Conservation (phyloP, 768 basidiomycete genomes). For the Gymnopilus junonius region DNA sequence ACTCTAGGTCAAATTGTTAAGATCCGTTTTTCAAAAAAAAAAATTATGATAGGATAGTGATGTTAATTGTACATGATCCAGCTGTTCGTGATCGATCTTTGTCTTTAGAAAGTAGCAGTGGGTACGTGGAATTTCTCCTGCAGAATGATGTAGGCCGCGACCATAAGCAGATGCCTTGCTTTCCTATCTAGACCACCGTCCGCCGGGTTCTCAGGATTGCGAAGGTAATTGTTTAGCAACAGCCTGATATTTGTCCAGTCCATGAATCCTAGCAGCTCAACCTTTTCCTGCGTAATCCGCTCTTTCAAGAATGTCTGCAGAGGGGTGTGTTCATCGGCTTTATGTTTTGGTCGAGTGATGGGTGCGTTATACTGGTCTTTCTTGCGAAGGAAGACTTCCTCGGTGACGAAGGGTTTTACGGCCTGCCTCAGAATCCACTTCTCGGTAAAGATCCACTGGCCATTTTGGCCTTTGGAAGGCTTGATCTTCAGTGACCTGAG, state of each 20-base stretch:
- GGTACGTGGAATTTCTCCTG: neutral
- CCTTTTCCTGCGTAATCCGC: neutral
- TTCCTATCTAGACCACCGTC: neutral
- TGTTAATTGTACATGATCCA: too few species aligned
- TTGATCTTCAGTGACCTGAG: neutral
- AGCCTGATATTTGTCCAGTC: neutral
- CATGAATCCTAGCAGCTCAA: neutral
- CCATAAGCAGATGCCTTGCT: neutral
- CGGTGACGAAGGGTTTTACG: constrained; percentile 2
- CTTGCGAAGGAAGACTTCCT: constrained; percentile 1
- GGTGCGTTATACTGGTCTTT: constrained; percentile 3
- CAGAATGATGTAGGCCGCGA: neutral
- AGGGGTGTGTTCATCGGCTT: neutral
- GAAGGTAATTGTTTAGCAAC: neutral
- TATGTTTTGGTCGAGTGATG: neutral
- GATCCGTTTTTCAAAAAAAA: too few species aligned
- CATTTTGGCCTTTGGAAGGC: neutral
- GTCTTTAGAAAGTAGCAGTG: neutral
- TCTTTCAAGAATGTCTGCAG: neutral
- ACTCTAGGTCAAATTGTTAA: too few species aligned
- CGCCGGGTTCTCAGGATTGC: neutral
- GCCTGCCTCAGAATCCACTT: constrained; percentile 6
- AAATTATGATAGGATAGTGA: too few species aligned
- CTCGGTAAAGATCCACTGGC: constrained; percentile 2
- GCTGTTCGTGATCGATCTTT: too few species aligned